Percentiles rank a stretch among this genome's conserved stretches.
Conservation (phyloP, 129 eudicot species). For the Flaveria bidentis region DNA sequence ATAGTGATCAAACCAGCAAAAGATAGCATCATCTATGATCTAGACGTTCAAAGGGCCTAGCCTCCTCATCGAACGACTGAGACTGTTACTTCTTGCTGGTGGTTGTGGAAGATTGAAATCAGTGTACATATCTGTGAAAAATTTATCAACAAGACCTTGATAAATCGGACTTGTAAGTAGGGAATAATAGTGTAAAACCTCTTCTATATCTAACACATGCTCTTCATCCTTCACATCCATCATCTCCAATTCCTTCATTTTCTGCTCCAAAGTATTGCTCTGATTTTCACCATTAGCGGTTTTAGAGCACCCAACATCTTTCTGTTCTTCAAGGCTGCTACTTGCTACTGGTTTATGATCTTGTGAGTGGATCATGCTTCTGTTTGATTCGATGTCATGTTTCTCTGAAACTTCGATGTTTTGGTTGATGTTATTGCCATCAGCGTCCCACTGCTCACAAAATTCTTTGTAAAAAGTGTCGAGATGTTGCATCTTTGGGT, state of each 20-base stretch:
- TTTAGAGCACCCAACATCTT: slow-evolving; percentile 23
- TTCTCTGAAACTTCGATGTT: slow-evolving; percentile 16
- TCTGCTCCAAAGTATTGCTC: slow-evolving; percentile 47
- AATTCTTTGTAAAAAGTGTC: slow-evolving; percentile 49
- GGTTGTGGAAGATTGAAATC: slow-evolving; percentile 59
- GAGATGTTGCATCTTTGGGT: slow-evolving; percentile 46
- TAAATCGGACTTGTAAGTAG: slow-evolving; percentile 80
- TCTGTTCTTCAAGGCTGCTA: slow-evolving; percentile 14
- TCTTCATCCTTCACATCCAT: slow-evolving; percentile 66
- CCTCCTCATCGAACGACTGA: slow-evolving; percentile 51
- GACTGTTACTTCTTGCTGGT: slow-evolving; percentile 38
- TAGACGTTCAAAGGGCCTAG: slow-evolving; percentile 46
- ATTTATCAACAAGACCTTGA: slow-evolving; percentile 76
- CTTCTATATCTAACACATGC: slow-evolving; percentile 78
- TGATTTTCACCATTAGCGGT: slow-evolving; percentile 17
- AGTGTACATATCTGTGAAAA: slow-evolving; percentile 83
- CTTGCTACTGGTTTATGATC: slow-evolving; percentile 26
- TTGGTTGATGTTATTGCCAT: slow-evolving; percentile 26
- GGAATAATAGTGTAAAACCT: slow-evolving; percentile 80
- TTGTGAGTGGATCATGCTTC: slow-evolving; percentile 29
- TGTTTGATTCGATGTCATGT: slow-evolving; percentile 34
- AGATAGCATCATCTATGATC: slow-evolving; percentile 15
- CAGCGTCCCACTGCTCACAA: slow-evolving; percentile 44
- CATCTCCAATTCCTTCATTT: slow-evolving; percentile 84
- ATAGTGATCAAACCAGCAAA: slow-evolving; percentile 8